phyloP scores from a whole-genome alignment of 1,284 basidiomycete genomes.

The Pseudozyma tsukubaensis region DNA sequence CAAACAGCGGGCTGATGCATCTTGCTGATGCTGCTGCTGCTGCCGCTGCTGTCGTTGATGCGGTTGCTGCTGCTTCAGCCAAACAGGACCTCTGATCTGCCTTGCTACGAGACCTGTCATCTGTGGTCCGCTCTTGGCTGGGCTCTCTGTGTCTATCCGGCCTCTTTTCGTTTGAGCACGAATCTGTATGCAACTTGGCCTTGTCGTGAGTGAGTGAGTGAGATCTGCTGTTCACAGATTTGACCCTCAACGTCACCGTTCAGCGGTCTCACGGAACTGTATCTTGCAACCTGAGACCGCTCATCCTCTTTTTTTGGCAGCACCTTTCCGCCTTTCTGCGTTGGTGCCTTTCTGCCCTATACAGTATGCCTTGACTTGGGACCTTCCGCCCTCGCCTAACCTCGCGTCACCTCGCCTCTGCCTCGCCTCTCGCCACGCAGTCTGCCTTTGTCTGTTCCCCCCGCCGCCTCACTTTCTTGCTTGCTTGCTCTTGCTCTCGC shows the following conservation, averaged over 20 bases:
- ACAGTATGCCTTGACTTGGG: conserved; percentile 8
- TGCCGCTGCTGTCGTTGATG: neutral
- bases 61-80: neutral
- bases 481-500: neutral
- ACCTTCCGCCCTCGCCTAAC: conserved; percentile 2
- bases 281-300: too few species aligned
- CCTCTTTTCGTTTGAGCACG: conserved; percentile 9
- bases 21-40: conserved; percentile 1
- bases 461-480: neutral
- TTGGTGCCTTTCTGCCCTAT: conserved; percentile 2
- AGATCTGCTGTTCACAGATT: too few species aligned
- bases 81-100: neutral
- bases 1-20: neutral
- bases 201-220: neutral
- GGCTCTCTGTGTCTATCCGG: conserved; percentile 11
- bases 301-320: too few species aligned
- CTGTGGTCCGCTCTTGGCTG: too few species aligned
- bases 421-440: conserved; percentile 20
- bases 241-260: conserved; percentile 28
- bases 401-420: conserved; percentile 13
- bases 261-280: neutral
- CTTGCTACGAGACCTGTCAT: too few species aligned
- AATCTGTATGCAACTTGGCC: too few species aligned
- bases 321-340: too few species aligned
- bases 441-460: conserved; percentile 16